phyloP scores from a whole-genome alignment of 257 asterid genomes.

The Avicennia marina region DNA sequence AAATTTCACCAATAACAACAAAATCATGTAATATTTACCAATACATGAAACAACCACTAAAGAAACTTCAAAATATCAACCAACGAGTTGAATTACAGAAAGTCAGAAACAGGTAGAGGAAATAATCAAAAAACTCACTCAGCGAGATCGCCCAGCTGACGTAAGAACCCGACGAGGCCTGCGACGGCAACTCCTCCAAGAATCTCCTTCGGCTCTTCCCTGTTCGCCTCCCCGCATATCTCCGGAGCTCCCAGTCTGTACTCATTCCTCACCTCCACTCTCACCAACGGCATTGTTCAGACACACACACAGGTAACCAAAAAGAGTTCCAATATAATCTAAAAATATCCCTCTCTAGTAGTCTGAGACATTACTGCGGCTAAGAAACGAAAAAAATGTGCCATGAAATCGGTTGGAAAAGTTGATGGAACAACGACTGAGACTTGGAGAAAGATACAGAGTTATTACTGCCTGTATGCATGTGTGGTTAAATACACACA shows the following conservation, averaged over 20 bases:
- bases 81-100: neutral
- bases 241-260: slow-evolving; percentile 53
- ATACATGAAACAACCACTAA: neutral
- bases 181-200: slow-evolving; percentile 58
- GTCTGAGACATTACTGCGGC: no score
- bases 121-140: slow-evolving; percentile 30
- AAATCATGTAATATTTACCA: neutral
- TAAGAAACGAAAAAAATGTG: no score
- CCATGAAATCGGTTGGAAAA: no score
- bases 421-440: no score
- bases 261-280: slow-evolving; percentile 52
- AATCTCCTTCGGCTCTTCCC: slow-evolving; percentile 54
- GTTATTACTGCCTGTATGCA: no score
- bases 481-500: no score
- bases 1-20: no score
- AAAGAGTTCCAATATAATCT: slow-evolving; percentile 3
- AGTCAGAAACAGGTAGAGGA: neutral
- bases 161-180: slow-evolving; percentile 59
- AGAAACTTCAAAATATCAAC: no score
- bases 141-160: slow-evolving; percentile 69
- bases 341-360: no score
- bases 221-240: slow-evolving; percentile 31
- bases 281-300: slow-evolving; percentile 49
- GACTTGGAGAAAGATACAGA: no score
- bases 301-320: no score